These are phyloP conservation scores for Euphrasia confusa DNA, from an alignment of 257 asterid genomes.

Conservation along the genomic window DNA sequence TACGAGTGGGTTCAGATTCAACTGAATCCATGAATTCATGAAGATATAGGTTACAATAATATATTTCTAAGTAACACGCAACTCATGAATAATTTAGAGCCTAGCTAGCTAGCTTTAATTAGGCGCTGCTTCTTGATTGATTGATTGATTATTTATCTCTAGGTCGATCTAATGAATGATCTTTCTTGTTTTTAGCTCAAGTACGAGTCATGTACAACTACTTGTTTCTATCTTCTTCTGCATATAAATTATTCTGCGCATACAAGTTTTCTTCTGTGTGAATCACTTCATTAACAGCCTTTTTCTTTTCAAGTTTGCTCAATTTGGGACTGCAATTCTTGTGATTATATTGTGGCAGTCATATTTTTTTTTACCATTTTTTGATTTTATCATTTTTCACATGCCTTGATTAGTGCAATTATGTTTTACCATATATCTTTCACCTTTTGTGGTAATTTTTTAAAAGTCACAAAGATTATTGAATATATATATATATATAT, in stretches of 20 bases:
- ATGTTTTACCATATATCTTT: not conserved
- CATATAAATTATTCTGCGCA: not conserved
- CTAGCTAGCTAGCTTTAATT: not conserved
- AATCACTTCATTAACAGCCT: not conserved
- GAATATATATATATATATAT: no score
- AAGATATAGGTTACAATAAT: not conserved
- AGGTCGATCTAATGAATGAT: not conserved
- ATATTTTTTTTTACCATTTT: slow-evolving; percentile 25
- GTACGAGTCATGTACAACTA: not conserved
- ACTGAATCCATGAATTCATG: slow-evolving; percentile 29
- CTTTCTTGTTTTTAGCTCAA: not conserved
- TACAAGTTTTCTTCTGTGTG: not conserved
- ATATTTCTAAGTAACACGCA: not conserved
- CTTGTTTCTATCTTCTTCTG: not conserved
- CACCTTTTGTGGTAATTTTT: not conserved
- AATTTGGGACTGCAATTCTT: slow-evolving; percentile 26
- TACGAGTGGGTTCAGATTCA: slow-evolving; percentile 49
- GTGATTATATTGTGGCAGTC: slow-evolving; percentile 21
- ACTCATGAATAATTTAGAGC: not conserved
- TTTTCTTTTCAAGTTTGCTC: not conserved
- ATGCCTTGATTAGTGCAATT: not conserved
- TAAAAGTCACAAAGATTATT: not conserved
- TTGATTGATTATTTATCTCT: not conserved
- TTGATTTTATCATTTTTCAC: not conserved
- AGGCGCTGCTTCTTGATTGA: not conserved